Conservation (phyloP, 257 asterid species). For the Solanum chaucha region DNA sequence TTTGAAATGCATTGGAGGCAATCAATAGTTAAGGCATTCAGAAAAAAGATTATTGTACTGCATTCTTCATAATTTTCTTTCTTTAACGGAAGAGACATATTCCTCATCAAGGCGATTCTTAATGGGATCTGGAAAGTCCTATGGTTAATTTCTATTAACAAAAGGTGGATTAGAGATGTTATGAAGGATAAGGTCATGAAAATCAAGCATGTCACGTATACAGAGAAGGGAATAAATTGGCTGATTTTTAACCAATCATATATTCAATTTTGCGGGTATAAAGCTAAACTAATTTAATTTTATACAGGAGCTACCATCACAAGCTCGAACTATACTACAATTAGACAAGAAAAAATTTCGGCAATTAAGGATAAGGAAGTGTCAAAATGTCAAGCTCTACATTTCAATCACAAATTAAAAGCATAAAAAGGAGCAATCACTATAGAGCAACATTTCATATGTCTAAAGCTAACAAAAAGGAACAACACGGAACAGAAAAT, state of each 20-base stretch:
- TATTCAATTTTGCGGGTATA: background rate
- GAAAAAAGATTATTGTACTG: too few species aligned
- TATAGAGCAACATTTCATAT: too few species aligned
- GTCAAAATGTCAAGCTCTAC: background rate
- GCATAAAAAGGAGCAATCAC: background rate
- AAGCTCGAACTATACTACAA: background rate
- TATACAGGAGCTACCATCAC: background rate
- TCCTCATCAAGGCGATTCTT: background rate
- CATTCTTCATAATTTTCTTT: background rate
- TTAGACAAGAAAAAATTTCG: background rate
- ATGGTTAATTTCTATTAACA: too few species aligned
- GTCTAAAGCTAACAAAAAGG: too few species aligned
- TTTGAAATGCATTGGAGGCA: background rate
- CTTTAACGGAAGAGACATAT: too few species aligned
- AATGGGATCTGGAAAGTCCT: background rate
- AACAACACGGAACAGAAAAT: too few species aligned
- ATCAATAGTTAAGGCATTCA: background rate
- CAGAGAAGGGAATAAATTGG: background rate
- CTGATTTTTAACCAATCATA: background rate
- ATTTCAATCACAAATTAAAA: background rate
- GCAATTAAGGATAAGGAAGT: background rate
- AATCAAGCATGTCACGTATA: background rate
- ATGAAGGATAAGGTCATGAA: too few species aligned
- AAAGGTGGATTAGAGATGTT: background rate
- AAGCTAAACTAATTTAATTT: background rate